A percentile compares a stretch with the other conserved stretches of the same genome.
phyloP scores from a whole-genome alignment of 768 basidiomycete species.

The Suillus subluteus region DNA sequence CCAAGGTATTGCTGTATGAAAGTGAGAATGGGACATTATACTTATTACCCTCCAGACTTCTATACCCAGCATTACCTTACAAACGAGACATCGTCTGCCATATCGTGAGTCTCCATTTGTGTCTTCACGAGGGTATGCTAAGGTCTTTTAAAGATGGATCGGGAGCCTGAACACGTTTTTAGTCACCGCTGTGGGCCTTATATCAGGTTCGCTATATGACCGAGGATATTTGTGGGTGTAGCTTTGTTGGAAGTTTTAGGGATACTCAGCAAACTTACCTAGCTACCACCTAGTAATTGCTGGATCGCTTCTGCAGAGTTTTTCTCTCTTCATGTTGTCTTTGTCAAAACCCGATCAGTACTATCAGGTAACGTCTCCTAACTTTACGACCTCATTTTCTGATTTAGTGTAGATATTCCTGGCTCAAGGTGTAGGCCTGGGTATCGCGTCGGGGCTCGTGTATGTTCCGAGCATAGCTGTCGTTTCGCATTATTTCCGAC shows the following conservation, averaged over 20 bases:
- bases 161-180: conserved; percentile 55
- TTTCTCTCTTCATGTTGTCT: conserved; percentile 48
- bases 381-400: neutral
- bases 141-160: conserved; percentile 38
- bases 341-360: conserved; percentile 40
- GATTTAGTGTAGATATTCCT: conserved; percentile 22
- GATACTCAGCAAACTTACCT: conserved; percentile 2
- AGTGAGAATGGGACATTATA: neutral
- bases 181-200: conserved; percentile 45
- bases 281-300: conserved; percentile 49
- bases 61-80: conserved; percentile 42
- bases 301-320: conserved; percentile 47
- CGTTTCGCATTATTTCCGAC: conserved; percentile 44
- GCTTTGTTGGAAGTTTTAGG: neutral
- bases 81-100: conserved; percentile 39
- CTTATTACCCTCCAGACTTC: conserved; percentile 33
- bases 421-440: conserved; percentile 36
- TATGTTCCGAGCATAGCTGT: conserved; percentile 47
- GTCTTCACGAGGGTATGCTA: conserved; percentile 14
- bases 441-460: conserved; percentile 45
- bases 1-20: conserved; percentile 34
- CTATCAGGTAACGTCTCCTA: conserved; percentile 36
- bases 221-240: conserved; percentile 52
- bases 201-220: conserved; percentile 53
- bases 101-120: conserved; percentile 36